These are phyloP conservation scores for Tephrocybe sp. DNA, from an alignment of 768 basidiomycete species.

Conservation along the genomic window DNA sequence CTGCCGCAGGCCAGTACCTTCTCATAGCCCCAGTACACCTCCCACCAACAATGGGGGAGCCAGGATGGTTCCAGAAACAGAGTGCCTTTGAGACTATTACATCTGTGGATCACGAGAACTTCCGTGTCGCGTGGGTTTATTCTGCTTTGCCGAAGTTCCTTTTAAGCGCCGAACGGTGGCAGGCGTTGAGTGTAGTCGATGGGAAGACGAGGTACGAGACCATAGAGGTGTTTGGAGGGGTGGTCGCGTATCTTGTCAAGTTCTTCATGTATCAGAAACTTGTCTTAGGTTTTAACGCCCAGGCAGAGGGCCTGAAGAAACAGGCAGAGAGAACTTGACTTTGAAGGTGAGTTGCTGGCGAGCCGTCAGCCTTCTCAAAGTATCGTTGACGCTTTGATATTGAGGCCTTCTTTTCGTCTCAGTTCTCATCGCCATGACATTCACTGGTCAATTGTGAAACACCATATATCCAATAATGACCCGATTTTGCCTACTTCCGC, in stretches of 20 bases:
- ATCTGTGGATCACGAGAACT: constrained; percentile 49
- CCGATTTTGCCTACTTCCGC: too few relatives aligned
- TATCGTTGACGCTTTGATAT: neutral
- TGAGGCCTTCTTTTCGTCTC: neutral
- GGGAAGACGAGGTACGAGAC: constrained; percentile 66
- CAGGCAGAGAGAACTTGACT: constrained; percentile 40
- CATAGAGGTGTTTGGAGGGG: constrained; percentile 57
- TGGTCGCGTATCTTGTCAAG: constrained; percentile 53
- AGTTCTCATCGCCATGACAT: neutral
- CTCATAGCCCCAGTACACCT: constrained; percentile 46
- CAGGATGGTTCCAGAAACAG: constrained; percentile 33
- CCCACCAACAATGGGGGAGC: constrained; percentile 55
- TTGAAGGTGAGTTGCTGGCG: neutral
- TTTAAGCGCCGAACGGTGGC: constrained; percentile 62
- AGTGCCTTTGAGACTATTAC: constrained; percentile 48
- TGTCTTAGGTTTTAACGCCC: constrained; percentile 45
- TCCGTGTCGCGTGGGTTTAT: constrained; percentile 58
- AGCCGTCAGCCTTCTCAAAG: too few relatives aligned
- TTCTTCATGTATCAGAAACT: constrained; percentile 44
- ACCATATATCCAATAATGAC: too few relatives aligned
- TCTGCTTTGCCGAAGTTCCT: constrained; percentile 43
- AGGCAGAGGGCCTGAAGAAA: constrained; percentile 57
- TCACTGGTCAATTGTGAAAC: too few relatives aligned
- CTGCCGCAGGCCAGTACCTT: constrained; percentile 47
- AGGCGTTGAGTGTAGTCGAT: constrained; percentile 50